Base-by-base conservation (phyloP, 2,329 filamentous ascomycete species). In the Chaetomiaceae sp. region DNA sequence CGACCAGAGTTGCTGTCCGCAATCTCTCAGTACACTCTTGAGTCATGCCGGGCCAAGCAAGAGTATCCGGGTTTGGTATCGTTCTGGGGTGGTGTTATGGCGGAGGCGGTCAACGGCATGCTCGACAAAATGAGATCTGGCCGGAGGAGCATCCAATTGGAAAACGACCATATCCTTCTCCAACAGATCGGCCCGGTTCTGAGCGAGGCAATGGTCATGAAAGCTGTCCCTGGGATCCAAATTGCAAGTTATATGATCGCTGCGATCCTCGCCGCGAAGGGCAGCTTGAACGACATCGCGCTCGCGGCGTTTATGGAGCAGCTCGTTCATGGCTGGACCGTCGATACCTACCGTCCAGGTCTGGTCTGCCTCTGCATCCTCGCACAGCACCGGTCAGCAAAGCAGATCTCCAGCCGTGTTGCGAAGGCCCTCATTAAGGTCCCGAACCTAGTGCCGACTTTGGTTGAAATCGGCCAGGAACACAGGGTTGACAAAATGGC, bases 171-270 rank as follows among this genome's bases (percentile, higher is more conserved):
- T 65, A 84, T 88, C 13, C 74, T 97, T 13, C 73, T 95, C 20
- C 83, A 81, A 58, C 72, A 75, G 73, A 64, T 82, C 80, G 66
- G 77, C 77, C 69, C 90, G 75, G 62, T 90, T 2, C 76, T 99
- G 29, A 87, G 89, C 55, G 85, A 89, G 58, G 89, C 87, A 1
- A 77, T 97, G 56, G 78, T 85, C 8, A 80, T 92, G 73, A 84
- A 84, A 62, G 84, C 86, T 56, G 84, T 86, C 0, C 81, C 90
- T 0, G 89, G 92, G 57, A 75, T 96, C 37, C 87, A 91, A 59
- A 80, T 95, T 55, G 90, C 87, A 14, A 91, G 88, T 53, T 97
- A 96, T 68, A 96, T 96, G 87, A 84, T 96, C 18, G 80, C 91
- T 51, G 83, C 90, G 6, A 84, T 97, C 44, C 79, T 97, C 57